Conservation (phyloP, 2,329 filamentous ascomycete genomes). For the Colletotrichum tanaceti region DNA sequence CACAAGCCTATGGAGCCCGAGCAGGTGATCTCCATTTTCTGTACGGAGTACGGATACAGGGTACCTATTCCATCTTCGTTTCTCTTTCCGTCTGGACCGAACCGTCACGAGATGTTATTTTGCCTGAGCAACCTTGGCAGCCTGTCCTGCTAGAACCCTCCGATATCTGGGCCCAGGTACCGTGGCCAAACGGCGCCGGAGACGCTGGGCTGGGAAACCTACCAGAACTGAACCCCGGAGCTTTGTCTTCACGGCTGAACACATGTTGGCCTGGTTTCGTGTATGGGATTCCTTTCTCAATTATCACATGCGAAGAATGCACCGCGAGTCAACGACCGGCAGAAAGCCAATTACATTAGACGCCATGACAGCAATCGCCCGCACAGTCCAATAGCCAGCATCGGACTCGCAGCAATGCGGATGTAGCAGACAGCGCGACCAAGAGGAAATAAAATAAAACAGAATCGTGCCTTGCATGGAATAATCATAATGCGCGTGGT, state of each 20-base stretch:
- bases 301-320: slow-evolving; percentile 36
- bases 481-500: slow-evolving; percentile 2
- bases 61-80: background rate
- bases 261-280: slow-evolving; percentile 31
- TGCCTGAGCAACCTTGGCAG: slow-evolving; percentile 1
- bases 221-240: background rate
- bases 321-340: slow-evolving; percentile 30
- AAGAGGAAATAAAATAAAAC: background rate
- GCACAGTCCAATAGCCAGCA: background rate
- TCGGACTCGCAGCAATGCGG: background rate
- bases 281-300: slow-evolving; percentile 7
- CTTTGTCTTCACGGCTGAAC: slow-evolving; percentile 11
- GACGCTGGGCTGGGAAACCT: background rate
- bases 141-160: background rate
- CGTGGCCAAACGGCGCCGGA: background rate
- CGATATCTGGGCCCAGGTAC: background rate
- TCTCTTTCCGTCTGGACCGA: background rate
- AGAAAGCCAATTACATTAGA: slow-evolving; percentile 11
- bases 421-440: background rate
- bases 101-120: slow-evolving; percentile 6
- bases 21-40: slow-evolving; percentile 28
- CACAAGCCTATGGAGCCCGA: slow-evolving; percentile 25
- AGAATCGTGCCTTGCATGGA: background rate
- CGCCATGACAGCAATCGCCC: background rate
- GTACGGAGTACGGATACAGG: background rate